phyloP scores from a whole-genome alignment of 768 basidiomycete genomes.

The Russula lepida region DNA sequence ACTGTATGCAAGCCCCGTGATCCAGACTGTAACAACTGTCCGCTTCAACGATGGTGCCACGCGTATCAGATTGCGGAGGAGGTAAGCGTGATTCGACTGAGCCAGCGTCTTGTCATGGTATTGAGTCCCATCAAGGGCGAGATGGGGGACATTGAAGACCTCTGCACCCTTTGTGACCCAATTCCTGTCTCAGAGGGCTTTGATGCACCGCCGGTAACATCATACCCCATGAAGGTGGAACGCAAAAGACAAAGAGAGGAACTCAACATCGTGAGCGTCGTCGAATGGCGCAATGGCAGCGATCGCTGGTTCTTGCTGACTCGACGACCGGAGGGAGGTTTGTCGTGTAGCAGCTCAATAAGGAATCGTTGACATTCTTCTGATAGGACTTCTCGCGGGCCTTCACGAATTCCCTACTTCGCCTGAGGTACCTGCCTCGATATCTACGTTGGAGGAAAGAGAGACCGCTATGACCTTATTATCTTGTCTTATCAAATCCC shows the following conservation, averaged over 20 bases:
- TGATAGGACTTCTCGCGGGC: slow-evolving; percentile 78
- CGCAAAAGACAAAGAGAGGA: slow-evolving; percentile 83
- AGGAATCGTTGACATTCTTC: slow-evolving; percentile 1
- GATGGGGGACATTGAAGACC: slow-evolving; percentile 64
- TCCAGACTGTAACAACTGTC: slow-evolving; percentile 67
- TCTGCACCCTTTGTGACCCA: slow-evolving; percentile 61
- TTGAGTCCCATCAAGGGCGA: slow-evolving; percentile 6
- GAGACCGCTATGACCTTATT: slow-evolving; percentile 32
- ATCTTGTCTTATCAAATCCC: slow-evolving; percentile 32
- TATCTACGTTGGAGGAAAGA: slow-evolving; percentile 29
- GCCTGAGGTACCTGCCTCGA: slow-evolving; percentile 42
- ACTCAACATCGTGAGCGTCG: slow-evolving; percentile 73
- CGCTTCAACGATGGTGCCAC: slow-evolving; percentile 57
- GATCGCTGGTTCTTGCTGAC: slow-evolving; percentile 66
- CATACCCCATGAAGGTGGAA: slow-evolving; percentile 82
- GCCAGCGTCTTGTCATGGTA: not conserved
- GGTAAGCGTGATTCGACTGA: not conserved
- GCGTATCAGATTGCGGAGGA: slow-evolving; percentile 38
- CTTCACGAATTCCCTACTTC: slow-evolving; percentile 79
- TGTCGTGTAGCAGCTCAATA: not conserved
- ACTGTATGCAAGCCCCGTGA: slow-evolving; percentile 85
- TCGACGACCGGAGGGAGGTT: slow-evolving; percentile 78
- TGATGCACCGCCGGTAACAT: slow-evolving; percentile 40
- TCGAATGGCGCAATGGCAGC: slow-evolving; percentile 57
- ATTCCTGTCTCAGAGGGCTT: slow-evolving; percentile 30